Base-by-base conservation (phyloP, 768 basidiomycete genomes). In the Boletus bicolor region DNA sequence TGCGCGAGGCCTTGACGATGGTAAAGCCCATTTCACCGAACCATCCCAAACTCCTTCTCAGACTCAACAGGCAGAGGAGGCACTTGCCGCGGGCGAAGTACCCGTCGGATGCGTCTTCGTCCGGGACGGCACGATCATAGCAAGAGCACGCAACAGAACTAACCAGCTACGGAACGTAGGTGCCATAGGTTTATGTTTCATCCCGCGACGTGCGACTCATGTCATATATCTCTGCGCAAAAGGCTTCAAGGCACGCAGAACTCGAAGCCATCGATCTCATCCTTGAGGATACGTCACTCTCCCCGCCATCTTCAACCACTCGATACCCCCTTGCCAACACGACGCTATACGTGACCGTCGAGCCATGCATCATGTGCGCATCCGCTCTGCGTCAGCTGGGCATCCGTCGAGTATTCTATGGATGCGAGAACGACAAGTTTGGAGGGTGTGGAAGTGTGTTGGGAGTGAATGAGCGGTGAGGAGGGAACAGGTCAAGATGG, bases 341-440 rank as follows among this genome's bases (percentile, higher is more conserved):
- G 21, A 90, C 84, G 3, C 83, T 98, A 30, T 99, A 98, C 70
- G 97, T 98, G 49, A 99, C 97, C 5, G 97, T 99, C 51, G 96
- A 99, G 73, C 97, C 96, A 0, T 99, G 97, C 73, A 93, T 98
- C 70, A 98, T 98, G 97, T 99, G 97, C 62, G 93, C 94, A 12
- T 93, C 92, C 24, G 97, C 96, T 11, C 80, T 99, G 35, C 82
- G 96, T 51, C 97, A 98, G 73, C 73, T 96, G 58, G 95, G 95
- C 15, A 92, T 99, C 63, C 85, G 84, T 54, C 80, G 87, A 60
- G 96, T 98, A 7, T 89, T 84, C 57, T 98, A 91, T 68, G 97
- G 97, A 2, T 96, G 93, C 70, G 89, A 82, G 21, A 99, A 99
- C 70, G 96, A 97, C 59, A 81, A 94, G 56, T 98, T 99, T 62